A percentile compares a stretch with the other conserved stretches of the same genome.
Conservation (phyloP, 1,284 basidiomycete species). For the Ceratobasidium sp. region DNA sequence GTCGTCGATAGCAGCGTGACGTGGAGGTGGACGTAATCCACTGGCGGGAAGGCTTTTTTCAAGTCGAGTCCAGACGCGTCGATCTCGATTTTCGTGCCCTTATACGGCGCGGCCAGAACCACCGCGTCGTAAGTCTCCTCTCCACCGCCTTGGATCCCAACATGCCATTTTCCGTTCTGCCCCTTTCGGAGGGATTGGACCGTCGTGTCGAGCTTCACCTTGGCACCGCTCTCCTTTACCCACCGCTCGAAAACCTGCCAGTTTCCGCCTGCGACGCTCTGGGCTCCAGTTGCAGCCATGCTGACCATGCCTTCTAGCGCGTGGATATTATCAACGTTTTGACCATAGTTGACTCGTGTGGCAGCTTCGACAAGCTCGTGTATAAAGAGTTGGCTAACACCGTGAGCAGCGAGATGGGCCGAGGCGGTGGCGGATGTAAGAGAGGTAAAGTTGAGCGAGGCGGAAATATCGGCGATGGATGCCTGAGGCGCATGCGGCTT, state of each 20-base stretch:
- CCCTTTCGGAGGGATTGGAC: conserved; percentile 53
- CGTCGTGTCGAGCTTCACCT: conserved; percentile 72
- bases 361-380: conserved; percentile 85
- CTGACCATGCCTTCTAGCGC: conserved; percentile 80
- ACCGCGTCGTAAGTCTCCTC: conserved; percentile 68
- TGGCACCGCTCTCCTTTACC: conserved; percentile 73
- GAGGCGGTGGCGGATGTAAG: conserved; percentile 65
- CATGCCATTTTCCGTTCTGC: conserved; percentile 30
- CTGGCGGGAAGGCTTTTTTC: conserved; percentile 39
- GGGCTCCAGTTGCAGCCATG: conserved; percentile 78
- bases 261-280: conserved; percentile 82
- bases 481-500: conserved; percentile 3
- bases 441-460: conserved; percentile 65
- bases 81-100: conserved; percentile 68
- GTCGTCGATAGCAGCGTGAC: conserved; percentile 90
- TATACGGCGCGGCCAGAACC: conserved; percentile 81
- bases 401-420: conserved; percentile 69
- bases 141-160: not conserved
- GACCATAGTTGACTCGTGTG: conserved; percentile 90
- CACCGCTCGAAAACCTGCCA: conserved; percentile 88
- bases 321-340: conserved; percentile 81
- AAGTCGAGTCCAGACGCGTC: conserved; percentile 52
- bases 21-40: conserved; percentile 80
- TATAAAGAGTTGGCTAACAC: conserved; percentile 69
- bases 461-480: conserved; percentile 67